Percentiles rank a stretch among this genome's conserved stretches.
Evolutionary conservation across 208 protist species (phyloP).

Genomic region (Endotrypanum monterogeii): DNA sequence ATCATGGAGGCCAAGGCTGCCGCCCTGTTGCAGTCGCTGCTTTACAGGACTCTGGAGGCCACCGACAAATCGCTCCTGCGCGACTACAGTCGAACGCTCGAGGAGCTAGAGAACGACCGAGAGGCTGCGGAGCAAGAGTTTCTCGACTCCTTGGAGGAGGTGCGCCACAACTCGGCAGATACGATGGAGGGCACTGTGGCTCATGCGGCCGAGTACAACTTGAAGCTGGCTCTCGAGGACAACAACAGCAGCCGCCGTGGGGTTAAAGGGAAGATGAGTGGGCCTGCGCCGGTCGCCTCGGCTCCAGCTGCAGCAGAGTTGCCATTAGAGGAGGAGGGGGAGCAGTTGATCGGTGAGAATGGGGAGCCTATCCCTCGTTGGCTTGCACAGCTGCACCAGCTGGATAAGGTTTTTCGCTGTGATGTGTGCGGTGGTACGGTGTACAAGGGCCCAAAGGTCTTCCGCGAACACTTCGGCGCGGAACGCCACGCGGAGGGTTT

Average conservation of each 20-base stretch:
- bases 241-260: conserved; percentile 1
- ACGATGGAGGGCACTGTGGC: conserved; percentile 81
- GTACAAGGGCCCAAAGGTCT: conserved; percentile 85
- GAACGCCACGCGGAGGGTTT: conserved; percentile 85
- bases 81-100: conserved; percentile 81
- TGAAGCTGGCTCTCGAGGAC: conserved; percentile 26
- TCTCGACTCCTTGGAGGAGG: conserved; percentile 55
- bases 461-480: conserved; percentile 83
- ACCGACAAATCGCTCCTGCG: conserved; percentile 71
- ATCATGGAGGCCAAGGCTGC: conserved; percentile 63
- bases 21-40: conserved; percentile 64
- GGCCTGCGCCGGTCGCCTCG: background rate
- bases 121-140: conserved; percentile 67
- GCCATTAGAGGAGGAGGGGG: conserved; percentile 27
- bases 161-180: conserved; percentile 41
- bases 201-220: conserved; percentile 69
- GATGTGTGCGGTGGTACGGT: conserved; percentile 89
- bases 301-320: background rate
- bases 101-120: conserved; percentile 80
- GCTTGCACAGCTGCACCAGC: conserved; percentile 80
- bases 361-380: conserved; percentile 80
- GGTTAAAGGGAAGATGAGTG: background rate
- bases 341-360: conserved; percentile 74
- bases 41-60: conserved; percentile 66
- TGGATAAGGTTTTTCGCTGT: conserved; percentile 81